Conservation (phyloP, 2,329 filamentous ascomycete species). For the Calonectria multiphialidica region DNA sequence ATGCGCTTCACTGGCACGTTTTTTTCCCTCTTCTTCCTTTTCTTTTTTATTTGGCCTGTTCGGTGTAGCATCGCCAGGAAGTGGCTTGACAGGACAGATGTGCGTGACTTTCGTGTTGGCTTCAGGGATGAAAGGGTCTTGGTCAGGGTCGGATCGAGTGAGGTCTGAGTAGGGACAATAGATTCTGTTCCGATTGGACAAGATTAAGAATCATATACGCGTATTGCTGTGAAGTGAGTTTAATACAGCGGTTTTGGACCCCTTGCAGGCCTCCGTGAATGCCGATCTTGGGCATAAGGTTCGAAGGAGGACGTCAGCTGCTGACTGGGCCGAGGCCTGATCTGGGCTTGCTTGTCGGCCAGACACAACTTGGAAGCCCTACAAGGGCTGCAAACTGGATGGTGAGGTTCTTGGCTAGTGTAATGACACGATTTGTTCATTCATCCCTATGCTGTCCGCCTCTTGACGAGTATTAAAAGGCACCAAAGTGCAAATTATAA, state of each 20-base stretch:
- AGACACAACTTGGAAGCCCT: too few species aligned
- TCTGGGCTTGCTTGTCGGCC: not conserved
- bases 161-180: conserved; percentile 42
- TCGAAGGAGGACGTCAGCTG: not conserved
- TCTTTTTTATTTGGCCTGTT: conserved; percentile 10
- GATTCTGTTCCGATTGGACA: conserved; percentile 44
- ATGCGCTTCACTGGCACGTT: not conserved
- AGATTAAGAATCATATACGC: not conserved
- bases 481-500: not conserved
- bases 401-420: not conserved
- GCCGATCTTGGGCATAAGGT: not conserved
- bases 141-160: conserved; percentile 35
- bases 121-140: conserved; percentile 40
- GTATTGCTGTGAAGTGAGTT: not conserved
- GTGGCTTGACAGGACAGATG: conserved; percentile 39
- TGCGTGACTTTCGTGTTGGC: conserved; percentile 40
- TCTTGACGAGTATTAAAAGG: conserved; percentile 16
- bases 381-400: not conserved
- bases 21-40: not conserved
- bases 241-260: not conserved
- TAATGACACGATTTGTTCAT: not conserved
- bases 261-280: not conserved
- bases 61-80: conserved; percentile 19
- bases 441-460: not conserved
- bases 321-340: too few species aligned